Conservation (phyloP, 768 basidiomycete species). For the Ramaria rubella region DNA sequence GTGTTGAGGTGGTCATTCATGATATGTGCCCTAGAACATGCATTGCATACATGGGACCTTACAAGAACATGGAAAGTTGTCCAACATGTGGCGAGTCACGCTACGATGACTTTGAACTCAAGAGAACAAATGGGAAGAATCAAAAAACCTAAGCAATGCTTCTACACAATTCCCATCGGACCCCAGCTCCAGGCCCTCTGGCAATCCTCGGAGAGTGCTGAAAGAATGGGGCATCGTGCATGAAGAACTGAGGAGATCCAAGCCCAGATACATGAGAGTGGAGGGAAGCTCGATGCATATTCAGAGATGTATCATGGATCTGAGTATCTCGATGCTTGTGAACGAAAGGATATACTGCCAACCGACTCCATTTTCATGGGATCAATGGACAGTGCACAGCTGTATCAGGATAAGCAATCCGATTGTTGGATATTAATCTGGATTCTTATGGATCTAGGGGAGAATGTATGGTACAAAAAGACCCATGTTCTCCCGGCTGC, state of each 20-base stretch:
- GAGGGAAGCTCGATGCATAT: neutral
- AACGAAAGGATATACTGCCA: neutral
- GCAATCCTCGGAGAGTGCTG: neutral
- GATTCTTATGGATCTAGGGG: neutral
- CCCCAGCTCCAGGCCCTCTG: neutral
- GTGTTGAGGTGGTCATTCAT: neutral
- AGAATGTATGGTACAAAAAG: neutral
- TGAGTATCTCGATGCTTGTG: neutral
- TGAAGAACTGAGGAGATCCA: neutral
- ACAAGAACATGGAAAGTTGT: neutral
- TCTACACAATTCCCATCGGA: neutral
- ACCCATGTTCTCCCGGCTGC: neutral
- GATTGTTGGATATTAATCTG: neutral
- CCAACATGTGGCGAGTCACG: neutral
- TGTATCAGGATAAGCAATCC: neutral
- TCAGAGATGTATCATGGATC: neutral
- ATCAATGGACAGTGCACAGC: constrained; percentile 1
- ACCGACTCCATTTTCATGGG: neutral
- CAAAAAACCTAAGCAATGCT: neutral
- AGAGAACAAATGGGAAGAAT: neutral
- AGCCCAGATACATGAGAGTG: neutral
- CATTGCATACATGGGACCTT: neutral
- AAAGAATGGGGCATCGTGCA: neutral
- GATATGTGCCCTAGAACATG: neutral
- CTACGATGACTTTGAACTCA: neutral